Base-by-base conservation (phyloP, 2,329 filamentous ascomycete species). In the Pseudogymnoascus sp. region DNA sequence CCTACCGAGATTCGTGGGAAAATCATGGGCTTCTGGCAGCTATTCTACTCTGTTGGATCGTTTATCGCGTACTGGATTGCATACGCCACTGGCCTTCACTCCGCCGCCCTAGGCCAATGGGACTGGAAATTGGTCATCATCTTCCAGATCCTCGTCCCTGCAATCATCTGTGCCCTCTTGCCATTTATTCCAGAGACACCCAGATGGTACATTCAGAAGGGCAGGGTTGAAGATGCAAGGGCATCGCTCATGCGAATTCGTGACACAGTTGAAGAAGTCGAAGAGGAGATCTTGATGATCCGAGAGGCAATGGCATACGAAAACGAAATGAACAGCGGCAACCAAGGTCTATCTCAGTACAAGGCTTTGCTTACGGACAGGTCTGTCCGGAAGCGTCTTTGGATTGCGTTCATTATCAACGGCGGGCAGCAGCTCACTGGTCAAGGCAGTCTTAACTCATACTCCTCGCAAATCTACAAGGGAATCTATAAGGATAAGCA, bases 91-190 rank as follows among this genome's bases (percentile, higher is more conserved):
- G 79, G 79, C 37, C 78, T 83, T 69, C 76, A 88, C 73, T 76
- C 77, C 49, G 67, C 75, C 41, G 75, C 67, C 39, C 79, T 89
- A 3, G 87, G 87, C 41, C 78, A 90, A 68, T 89, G 87, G 87
- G 86, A 89, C 73, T 90, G 87, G 87, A 83, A 82, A 68, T 82
- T 89, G 77, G 84, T 90, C 11, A 83, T 89, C 65, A 84, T 90
- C 65, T 89, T 90, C 78, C 87, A 90, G 74, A 78, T 89, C 58
- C 73, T 90, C 11, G 80, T 89, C 29, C 87, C 87, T 1, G 66
- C 80, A 59, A 69, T 89, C 63, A 86, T 90, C 72, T 75, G 88
- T 23, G 66, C 74, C 4, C 78, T 86, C 35, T 76, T 90, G 11
- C 86, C 85, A 41, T 87, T 85, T 71, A 81, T 88, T 65, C 86